Evolutionary conservation across 352 stramenopile species (phyloP), one percentile per base, ranked within the genome.

Genomic region (Hyaloperonospora arabidopsidis): DNA sequence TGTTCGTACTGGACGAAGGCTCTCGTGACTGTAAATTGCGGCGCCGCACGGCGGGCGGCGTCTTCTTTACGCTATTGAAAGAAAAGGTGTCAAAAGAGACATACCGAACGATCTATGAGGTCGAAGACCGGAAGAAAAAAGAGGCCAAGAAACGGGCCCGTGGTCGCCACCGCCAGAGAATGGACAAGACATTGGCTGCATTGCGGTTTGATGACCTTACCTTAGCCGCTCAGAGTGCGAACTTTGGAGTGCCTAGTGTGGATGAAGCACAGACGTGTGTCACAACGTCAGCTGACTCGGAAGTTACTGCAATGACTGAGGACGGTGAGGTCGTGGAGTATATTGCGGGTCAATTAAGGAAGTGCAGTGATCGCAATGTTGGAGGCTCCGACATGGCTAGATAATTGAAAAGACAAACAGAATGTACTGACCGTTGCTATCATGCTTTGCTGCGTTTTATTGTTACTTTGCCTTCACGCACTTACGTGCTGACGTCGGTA

Each of bases 111-210:
- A 88, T 91, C 51, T 91, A 88, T 52, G 76, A 80, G 51, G 63
- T 91, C 15, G 80, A 91, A 52, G 69, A 83, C 32, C 51, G 70
- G 29, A 72, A 84, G 49, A 91, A 91, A 63, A 88, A 91, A 58
- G 74, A 86, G 25, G 61, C 65, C 32, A 84, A 86, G 65, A 86
- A 86, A 46, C 67, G 69, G 2, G 59, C 72, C 36, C 65, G 69
- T 39, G 63, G 64, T 36, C 70, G 72, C 15, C 63, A 68, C 32
- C 62, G 75, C 11, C 75, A 87, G 58, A 66, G 64, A 46, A 86
- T 86, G 61, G 80, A 91, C 51, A 74, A 62, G 17, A 79, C 71
- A 22, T 61, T 91, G 52, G 68, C 68, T 13, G 72, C 74, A 49
- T 56, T 87, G 14, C 67, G 77, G 32, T 75, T 86, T 18, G 65